phyloP scores from a whole-genome alignment of 1,284 basidiomycete genomes.

The Austroboletus novae-zelandiae region DNA sequence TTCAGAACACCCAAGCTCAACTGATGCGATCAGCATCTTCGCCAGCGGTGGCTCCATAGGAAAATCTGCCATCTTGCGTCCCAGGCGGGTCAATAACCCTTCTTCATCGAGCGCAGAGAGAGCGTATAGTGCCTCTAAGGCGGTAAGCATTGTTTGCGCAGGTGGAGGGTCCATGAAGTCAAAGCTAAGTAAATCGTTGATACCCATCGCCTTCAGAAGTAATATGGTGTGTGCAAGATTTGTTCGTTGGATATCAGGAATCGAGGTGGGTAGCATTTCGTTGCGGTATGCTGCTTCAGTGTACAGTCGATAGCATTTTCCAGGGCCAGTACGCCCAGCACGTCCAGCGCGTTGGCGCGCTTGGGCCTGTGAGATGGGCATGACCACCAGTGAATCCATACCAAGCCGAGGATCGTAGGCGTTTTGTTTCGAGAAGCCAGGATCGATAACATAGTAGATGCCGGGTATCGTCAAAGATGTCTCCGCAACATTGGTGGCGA shows the following conservation, averaged over 20 bases:
- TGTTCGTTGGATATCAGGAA: constrained; percentile 96
- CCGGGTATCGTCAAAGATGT: constrained; percentile 98
- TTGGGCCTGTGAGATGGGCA: constrained; percentile 99
- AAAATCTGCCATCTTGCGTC: constrained; percentile 99
- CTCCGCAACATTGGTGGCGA: constrained; percentile 99
- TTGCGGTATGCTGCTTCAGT: constrained; percentile 98
- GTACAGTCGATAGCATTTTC: constrained; percentile 97
- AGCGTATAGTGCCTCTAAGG: constrained; percentile 91
- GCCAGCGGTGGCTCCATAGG: constrained; percentile 96
- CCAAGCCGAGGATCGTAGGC: constrained; percentile 96
- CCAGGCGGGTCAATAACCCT: constrained; percentile 89
- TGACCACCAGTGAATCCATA: constrained; percentile 98
- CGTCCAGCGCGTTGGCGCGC: constrained; percentile 94
- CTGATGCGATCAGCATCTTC: constrained; percentile 99
- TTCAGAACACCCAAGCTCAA: constrained; percentile 95
- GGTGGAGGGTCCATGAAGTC: constrained; percentile 99
- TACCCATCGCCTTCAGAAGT: constrained; percentile 97
- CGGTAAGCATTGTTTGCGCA: constrained; percentile 92
- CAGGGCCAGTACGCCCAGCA: constrained; percentile 96
- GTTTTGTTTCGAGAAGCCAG: constrained; percentile 98
- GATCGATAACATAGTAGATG: constrained; percentile 98
- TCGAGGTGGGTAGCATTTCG: constrained; percentile 97
- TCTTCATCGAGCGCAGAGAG: constrained; percentile 96
- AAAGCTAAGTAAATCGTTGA: constrained; percentile 97
- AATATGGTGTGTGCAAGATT: constrained; percentile 93